Conservation (phyloP, 441 rosid genomes). For the Geranium incanum region DNA sequence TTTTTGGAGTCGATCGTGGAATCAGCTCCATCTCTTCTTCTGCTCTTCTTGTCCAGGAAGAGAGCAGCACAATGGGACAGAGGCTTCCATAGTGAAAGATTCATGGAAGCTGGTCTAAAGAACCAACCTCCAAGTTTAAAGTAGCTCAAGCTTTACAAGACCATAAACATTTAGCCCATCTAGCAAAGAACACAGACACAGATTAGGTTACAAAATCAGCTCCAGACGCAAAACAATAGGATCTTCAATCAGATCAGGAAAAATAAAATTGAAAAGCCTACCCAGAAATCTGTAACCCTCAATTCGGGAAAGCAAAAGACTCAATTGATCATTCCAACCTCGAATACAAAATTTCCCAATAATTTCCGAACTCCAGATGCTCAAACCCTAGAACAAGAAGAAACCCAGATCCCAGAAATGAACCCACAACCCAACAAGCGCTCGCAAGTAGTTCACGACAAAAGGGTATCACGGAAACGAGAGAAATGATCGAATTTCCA, state of each 20-base stretch:
- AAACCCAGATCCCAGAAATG: slow-evolving; percentile 60
- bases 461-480: slow-evolving; percentile 21
- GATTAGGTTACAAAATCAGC: slow-evolving; percentile 1
- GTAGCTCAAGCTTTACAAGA: slow-evolving; percentile 23
- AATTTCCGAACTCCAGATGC: slow-evolving; percentile 28
- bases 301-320: background rate
- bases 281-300: slow-evolving; percentile 9
- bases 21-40: slow-evolving; percentile 58
- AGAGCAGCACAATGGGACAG: slow-evolving; percentile 95
- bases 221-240: slow-evolving; percentile 29
- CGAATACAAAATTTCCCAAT: slow-evolving; percentile 7
- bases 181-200: slow-evolving; percentile 17
- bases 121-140: slow-evolving; percentile 20
- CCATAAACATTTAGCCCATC: slow-evolving; percentile 37
- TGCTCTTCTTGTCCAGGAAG: slow-evolving; percentile 82
- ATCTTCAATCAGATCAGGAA: slow-evolving; percentile 39
- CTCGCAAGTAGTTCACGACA: slow-evolving; percentile 11
- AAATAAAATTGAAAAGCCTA: slow-evolving; percentile 15
- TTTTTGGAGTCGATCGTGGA: slow-evolving; percentile 40
- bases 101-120: slow-evolving; percentile 48
- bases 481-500: slow-evolving; percentile 5
- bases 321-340: slow-evolving; percentile 17
- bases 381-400: slow-evolving; percentile 46
- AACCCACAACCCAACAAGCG: slow-evolving; percentile 19
- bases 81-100: slow-evolving; percentile 94